Percentiles rank a stretch among this genome's conserved stretches.
phyloP scores from a whole-genome alignment of 2,329 filamentous ascomycete genomes.

The Ascosphaera pollenicola region DNA sequence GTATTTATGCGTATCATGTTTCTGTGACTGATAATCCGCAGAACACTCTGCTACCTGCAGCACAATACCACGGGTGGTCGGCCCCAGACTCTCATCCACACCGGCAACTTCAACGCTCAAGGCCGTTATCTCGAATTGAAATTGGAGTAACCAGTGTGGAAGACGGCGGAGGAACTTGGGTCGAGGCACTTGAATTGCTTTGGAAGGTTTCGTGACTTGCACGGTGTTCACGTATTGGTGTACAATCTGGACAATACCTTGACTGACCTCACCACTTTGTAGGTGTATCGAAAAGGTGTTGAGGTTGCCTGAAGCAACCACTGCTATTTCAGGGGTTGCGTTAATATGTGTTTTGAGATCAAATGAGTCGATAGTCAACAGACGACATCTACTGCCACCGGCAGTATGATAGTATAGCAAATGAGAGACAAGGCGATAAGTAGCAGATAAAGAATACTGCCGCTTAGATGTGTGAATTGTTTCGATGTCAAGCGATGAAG shows the following conservation, averaged over 20 bases:
- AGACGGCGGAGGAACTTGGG: slow-evolving; percentile 54
- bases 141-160: slow-evolving; percentile 65
- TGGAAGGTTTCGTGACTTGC: slow-evolving; percentile 35
- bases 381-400: slow-evolving; percentile 58
- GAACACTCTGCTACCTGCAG: slow-evolving; percentile 75
- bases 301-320: slow-evolving; percentile 56
- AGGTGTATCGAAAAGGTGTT: slow-evolving; percentile 79
- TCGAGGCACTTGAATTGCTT: slow-evolving; percentile 28
- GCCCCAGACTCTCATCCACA: slow-evolving; percentile 61
- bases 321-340: slow-evolving; percentile 65
- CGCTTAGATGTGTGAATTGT: slow-evolving; percentile 80
- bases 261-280: slow-evolving; percentile 76
- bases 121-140: slow-evolving; percentile 67
- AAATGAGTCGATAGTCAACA: slow-evolving; percentile 69
- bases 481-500: slow-evolving; percentile 77
- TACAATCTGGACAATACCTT: slow-evolving; percentile 79
- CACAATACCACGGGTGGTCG: slow-evolving; percentile 59
- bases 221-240: slow-evolving; percentile 55
- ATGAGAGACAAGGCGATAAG: slow-evolving; percentile 65
- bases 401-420: slow-evolving; percentile 88
- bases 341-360: slow-evolving; percentile 72
- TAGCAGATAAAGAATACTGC: slow-evolving; percentile 69
- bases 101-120: slow-evolving; percentile 84
- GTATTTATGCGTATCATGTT: slow-evolving; percentile 32
- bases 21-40: slow-evolving; percentile 70